Evolutionary conservation across 768 basidiomycete genomes (phyloP).

Genomic region (Sporobolomyces pararoseus): DNA sequence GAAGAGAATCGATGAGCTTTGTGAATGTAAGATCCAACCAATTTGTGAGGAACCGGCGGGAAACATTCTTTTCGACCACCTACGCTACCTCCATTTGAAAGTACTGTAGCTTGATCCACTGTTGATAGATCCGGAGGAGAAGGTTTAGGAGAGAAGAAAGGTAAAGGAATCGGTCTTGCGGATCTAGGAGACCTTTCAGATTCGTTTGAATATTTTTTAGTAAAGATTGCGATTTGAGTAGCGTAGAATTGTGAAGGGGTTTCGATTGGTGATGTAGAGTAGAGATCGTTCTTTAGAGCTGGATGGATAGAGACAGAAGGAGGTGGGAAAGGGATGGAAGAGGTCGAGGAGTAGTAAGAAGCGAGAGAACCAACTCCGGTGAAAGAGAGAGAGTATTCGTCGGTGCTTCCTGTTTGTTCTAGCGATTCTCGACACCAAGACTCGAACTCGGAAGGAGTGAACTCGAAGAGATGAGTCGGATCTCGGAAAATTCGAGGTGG

Average conservation of each 20-base stretch:
- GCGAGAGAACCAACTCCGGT: conserved; percentile 38
- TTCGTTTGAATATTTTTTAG: conserved; percentile 14
- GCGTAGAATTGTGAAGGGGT: conserved; percentile 32
- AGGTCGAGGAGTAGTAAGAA: conserved; percentile 20
- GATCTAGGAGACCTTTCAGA: conserved; percentile 31
- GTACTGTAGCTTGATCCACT: too few relatives aligned
- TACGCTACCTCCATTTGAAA: too few relatives aligned
- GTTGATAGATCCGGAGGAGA: too few relatives aligned
- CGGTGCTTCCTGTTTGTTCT: background rate
- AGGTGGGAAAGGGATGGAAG: conserved; percentile 29
- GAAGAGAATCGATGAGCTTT: background rate
- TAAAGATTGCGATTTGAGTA: conserved; percentile 43
- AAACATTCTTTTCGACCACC: background rate
- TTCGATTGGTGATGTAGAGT: background rate
- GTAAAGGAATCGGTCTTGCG: conserved; percentile 30
- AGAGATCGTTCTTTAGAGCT: background rate
- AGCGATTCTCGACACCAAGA: conserved; percentile 56
- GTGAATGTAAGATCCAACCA: conserved; percentile 1
- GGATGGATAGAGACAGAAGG: conserved; percentile 24
- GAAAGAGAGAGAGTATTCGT: conserved; percentile 30
- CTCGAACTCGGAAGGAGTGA: conserved; percentile 70
- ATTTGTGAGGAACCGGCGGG: conserved; percentile 2
- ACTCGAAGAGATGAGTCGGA: conserved; percentile 82
- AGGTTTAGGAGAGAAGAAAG: conserved; percentile 26
- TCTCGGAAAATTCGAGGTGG: conserved; percentile 71